phyloP scores from a whole-genome alignment of 257 asterid species.

The Verbena officinalis region DNA sequence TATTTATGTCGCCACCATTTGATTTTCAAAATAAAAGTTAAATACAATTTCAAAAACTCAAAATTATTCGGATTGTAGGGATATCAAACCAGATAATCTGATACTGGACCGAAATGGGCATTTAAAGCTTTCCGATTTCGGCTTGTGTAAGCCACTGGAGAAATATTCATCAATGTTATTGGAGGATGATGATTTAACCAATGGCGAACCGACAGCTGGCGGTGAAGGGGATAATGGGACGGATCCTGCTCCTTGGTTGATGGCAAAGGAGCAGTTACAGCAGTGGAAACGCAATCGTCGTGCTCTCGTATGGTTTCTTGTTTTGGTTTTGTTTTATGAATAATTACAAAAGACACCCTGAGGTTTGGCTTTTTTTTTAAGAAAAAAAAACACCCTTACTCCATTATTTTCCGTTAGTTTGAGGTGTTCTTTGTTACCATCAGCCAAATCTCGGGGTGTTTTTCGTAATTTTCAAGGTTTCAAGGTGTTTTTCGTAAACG shows the following conservation, averaged over 20 bases:
- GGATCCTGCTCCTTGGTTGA: slow-evolving; percentile 73
- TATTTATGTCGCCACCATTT: slow-evolving; percentile 13
- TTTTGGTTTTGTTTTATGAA: not conserved
- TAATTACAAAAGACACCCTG: too few species aligned
- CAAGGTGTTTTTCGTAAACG: too few species aligned
- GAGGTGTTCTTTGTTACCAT: too few species aligned
- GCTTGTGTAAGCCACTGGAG: slow-evolving; percentile 60
- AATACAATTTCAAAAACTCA: too few species aligned
- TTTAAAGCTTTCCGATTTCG: slow-evolving; percentile 93
- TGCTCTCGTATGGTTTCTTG: slow-evolving; percentile 64
- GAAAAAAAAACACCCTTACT: too few species aligned
- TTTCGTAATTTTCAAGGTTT: too few species aligned
- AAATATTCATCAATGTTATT: slow-evolving; percentile 78
- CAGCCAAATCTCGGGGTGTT: too few species aligned
- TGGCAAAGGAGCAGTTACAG: slow-evolving; percentile 95
- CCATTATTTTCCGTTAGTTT: too few species aligned
- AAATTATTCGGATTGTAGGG: slow-evolving; percentile 53
- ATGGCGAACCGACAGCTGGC: slow-evolving; percentile 54
- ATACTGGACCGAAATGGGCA: slow-evolving; percentile 93
- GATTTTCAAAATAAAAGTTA: not conserved
- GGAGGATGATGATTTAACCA: slow-evolving; percentile 73
- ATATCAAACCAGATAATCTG: slow-evolving; percentile 95
- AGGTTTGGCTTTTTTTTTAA: too few species aligned
- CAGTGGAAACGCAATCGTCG: slow-evolving; percentile 96
- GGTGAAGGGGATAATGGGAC: slow-evolving; percentile 46